Conservation (phyloP, 108 stramenopile species). For the Cyclotella kingstonii region DNA sequence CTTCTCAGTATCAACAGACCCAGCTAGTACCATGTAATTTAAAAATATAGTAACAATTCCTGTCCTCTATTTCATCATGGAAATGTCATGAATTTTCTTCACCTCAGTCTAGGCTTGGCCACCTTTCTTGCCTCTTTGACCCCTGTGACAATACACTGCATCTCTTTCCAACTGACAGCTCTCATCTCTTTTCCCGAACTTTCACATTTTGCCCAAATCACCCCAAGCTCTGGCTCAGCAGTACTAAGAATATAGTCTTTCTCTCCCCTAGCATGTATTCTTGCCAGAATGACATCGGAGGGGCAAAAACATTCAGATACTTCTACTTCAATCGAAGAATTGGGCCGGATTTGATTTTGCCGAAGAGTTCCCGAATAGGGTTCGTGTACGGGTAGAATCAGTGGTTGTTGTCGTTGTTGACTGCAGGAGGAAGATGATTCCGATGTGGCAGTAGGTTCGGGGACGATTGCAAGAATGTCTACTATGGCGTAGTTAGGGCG, state of each 20-base stretch:
- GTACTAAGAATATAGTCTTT: constrained; percentile 82
- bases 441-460: neutral
- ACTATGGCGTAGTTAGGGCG: constrained; percentile 61
- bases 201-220: constrained; percentile 65
- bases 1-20: too few relatives aligned
- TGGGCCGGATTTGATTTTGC: constrained; percentile 69
- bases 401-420: constrained; percentile 14
- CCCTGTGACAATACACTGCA: constrained; percentile 81
- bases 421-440: constrained; percentile 17
- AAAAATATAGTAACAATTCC: too few relatives aligned
- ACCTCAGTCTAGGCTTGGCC: constrained; percentile 71
- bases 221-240: constrained; percentile 89
- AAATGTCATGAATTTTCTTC: neutral
- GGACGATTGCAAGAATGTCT: constrained; percentile 58
- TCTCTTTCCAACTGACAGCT: constrained; percentile 91
- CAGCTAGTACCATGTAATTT: too few relatives aligned
- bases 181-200: constrained; percentile 65
- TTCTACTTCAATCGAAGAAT: constrained; percentile 56
- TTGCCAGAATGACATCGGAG: constrained; percentile 78
- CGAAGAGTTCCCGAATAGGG: constrained; percentile 50
- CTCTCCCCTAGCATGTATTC: constrained; percentile 77
- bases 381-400: constrained; percentile 33
- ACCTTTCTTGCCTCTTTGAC: constrained; percentile 82
- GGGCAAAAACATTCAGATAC: constrained; percentile 77
- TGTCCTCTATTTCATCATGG: too few relatives aligned